These are phyloP conservation scores for Lanmaoa rubissima DNA, from an alignment of 768 basidiomycete species.

Conservation along the genomic window DNA sequence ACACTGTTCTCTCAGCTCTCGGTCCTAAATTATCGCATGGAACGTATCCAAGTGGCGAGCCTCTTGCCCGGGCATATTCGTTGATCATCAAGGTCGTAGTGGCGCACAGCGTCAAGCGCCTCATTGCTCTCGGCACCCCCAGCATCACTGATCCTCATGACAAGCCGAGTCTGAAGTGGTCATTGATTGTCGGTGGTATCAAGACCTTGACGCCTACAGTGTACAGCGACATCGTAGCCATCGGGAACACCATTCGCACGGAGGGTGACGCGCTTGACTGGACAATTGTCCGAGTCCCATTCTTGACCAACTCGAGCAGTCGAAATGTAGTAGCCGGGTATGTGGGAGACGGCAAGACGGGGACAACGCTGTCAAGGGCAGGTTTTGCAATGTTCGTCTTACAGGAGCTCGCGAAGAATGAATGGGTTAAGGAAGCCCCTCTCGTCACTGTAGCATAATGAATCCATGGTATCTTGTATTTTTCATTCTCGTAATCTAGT, in stretches of 20 bases:
- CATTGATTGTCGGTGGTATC: slow-evolving; percentile 37
- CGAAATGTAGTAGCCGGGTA: slow-evolving; percentile 58
- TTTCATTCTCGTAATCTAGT: not conserved
- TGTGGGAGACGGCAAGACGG: slow-evolving; percentile 59
- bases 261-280: slow-evolving; percentile 55
- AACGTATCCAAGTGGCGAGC: slow-evolving; percentile 46
- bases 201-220: slow-evolving; percentile 48
- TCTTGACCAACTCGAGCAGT: slow-evolving; percentile 49
- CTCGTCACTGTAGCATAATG: slow-evolving; percentile 23
- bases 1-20: slow-evolving; percentile 65
- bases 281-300: slow-evolving; percentile 69
- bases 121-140: slow-evolving; percentile 66
- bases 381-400: slow-evolving; percentile 63
- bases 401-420: slow-evolving; percentile 51
- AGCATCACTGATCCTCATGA: slow-evolving; percentile 64
- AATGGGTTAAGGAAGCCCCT: slow-evolving; percentile 53
- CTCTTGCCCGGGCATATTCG: slow-evolving; percentile 60
- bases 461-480: not conserved
- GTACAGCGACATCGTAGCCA: slow-evolving; percentile 67
- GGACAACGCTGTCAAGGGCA: slow-evolving; percentile 47
- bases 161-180: slow-evolving; percentile 43
- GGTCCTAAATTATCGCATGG: slow-evolving; percentile 48
- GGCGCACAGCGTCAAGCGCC: slow-evolving; percentile 48
- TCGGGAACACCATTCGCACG: slow-evolving; percentile 53
- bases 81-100: slow-evolving; percentile 57